Evolutionary conservation across 495 filamentous ascomycete genomes (phyloP), one percentile per base, ranked within the genome.

Genomic region (Poronia punctata): DNA sequence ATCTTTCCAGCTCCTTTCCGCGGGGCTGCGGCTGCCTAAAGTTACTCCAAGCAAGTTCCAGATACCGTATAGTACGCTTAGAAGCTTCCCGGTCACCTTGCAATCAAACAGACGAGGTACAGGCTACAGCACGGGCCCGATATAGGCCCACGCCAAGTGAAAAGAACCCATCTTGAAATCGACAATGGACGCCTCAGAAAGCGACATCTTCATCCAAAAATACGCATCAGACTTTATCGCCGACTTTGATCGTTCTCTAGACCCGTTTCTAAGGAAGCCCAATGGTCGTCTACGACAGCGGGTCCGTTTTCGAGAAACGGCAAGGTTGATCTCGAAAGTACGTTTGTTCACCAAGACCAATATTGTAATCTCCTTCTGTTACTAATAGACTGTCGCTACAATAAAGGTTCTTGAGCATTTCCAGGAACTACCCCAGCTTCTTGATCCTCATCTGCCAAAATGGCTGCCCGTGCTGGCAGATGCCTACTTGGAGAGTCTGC

Each of bases 351-450:
- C 5, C 14, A 16, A 33, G 17, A 15, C 11, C 12, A 6, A 20
- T 22, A 14, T 32, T n/a, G 7, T 4, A 9, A 7, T 9, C 2
- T 23, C 10, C 17, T 25, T n/a, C 3, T 21, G n/a, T 20, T 8
- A 27, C 35, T 45, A 21, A 45, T 22, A 38, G 25, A 27, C 15
- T 16, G 8, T 8, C n/a, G 1, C 14, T 22, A 9, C 12, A 16
- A 8, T 39, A 4, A 21, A 62, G 61, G 61, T 94, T 71, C 71
- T 98, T 22, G 88, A 95, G 45, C 86, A 82, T 24, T 97, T 97
- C 55, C 92, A 95, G 71, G 92, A 96, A 65, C 83, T 86, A 51
- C 90, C 92, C 14, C 92, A 99, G 57, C 76, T 99, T 4, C 76
- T 99, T n/a, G 92, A 99, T 61, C 82, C 88, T 1, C 71, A 92